Evolutionary conservation across 352 stramenopile species (phyloP).

Genomic region (Pythium brassicae): DNA sequence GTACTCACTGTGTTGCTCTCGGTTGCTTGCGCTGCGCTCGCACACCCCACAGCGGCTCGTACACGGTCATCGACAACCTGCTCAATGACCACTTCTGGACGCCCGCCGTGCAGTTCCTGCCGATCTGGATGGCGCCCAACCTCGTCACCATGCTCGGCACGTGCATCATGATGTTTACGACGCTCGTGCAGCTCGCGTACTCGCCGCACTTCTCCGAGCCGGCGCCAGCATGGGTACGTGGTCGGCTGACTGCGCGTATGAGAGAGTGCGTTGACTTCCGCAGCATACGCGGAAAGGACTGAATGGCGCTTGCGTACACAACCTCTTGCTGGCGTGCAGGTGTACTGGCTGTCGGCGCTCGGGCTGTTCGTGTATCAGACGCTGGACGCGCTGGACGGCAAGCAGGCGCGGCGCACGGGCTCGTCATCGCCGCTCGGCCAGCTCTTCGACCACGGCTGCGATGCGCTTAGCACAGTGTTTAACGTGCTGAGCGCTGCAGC

Average conservation of each 20-base stretch:
- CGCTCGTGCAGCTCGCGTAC: slow-evolving; percentile 72
- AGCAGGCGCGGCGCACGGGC: slow-evolving; percentile 95
- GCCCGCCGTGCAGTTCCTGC: slow-evolving; percentile 74
- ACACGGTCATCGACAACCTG: slow-evolving; percentile 86
- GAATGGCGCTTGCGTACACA: neutral
- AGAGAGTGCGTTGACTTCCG: neutral
- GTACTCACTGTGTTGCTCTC: slow-evolving; percentile 3
- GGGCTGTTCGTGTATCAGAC: slow-evolving; percentile 95
- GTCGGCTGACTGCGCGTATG: neutral
- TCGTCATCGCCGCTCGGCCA: slow-evolving; percentile 95
- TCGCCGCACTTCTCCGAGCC: slow-evolving; percentile 63
- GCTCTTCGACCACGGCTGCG: slow-evolving; percentile 97
- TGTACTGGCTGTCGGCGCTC: slow-evolving; percentile 72
- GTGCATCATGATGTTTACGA: slow-evolving; percentile 69
- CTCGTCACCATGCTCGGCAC: slow-evolving; percentile 89
- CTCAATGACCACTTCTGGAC: slow-evolving; percentile 86
- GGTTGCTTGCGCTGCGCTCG: neutral
- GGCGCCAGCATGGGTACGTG: slow-evolving; percentile 47
- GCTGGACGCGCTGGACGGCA: slow-evolving; percentile 98
- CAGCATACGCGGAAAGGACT: neutral
- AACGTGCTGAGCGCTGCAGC: slow-evolving; percentile 75
- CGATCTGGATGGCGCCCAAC: slow-evolving; percentile 89
- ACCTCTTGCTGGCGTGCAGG: slow-evolving; percentile 3
- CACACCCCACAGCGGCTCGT: slow-evolving; percentile 48
- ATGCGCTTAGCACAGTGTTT: slow-evolving; percentile 79